Evolutionary conservation across 306 rosid species (phyloP).

Genomic region (Parietaria judaica): DNA sequence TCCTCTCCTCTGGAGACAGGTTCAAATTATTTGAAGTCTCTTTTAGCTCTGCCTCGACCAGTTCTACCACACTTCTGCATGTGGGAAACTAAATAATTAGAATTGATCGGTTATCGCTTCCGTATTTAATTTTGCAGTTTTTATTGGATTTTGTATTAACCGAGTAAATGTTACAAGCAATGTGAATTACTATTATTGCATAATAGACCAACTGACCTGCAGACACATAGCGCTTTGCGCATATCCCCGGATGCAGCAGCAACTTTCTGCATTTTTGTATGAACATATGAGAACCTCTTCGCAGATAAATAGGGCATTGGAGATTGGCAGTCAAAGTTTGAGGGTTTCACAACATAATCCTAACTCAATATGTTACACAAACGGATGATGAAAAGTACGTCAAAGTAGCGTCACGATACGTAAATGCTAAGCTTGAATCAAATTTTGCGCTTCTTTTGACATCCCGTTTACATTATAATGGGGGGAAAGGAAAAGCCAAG

Average conservation of each 20-base stretch:
- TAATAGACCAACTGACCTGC: constrained; percentile 48
- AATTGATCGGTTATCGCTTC: background rate
- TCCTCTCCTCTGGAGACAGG: constrained; percentile 27
- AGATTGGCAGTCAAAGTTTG: too few species aligned
- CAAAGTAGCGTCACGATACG: too few species aligned
- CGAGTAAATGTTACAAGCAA: background rate
- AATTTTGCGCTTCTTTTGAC: too few species aligned
- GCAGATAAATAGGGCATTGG: too few species aligned
- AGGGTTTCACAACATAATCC: too few species aligned
- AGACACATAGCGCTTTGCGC: constrained; percentile 81
- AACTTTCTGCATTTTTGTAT: constrained; percentile 61
- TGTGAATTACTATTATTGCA: background rate
- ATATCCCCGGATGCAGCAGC: constrained; percentile 94
- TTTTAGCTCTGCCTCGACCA: constrained; percentile 63
- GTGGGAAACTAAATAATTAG: background rate
- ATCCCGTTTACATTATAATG: too few species aligned
- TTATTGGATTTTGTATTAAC: background rate
- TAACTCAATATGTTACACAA: too few species aligned
- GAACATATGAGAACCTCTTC: background rate
- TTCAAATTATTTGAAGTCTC: constrained; percentile 32
- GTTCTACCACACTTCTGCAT: constrained; percentile 76
- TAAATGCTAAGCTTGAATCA: too few species aligned
- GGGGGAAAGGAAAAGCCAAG: too few species aligned
- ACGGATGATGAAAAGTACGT: too few species aligned
- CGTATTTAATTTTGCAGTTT: too few species aligned